phyloP scores from a whole-genome alignment of 768 basidiomycete species.

The Crucibulum laeve region DNA sequence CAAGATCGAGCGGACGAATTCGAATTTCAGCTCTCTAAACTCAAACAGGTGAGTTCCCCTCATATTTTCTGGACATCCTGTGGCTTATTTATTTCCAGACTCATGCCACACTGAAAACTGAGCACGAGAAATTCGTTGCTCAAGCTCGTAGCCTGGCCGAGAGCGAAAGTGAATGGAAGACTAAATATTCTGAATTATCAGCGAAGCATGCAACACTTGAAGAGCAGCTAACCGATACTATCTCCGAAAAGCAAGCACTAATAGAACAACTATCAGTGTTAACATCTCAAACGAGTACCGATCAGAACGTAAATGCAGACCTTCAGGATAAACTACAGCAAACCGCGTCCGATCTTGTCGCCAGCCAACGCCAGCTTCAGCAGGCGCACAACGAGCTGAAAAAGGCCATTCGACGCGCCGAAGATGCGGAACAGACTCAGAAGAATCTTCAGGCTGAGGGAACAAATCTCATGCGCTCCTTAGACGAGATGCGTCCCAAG shows the following conservation, averaged over 20 bases:
- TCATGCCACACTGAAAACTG: slow-evolving; percentile 52
- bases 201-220: slow-evolving; percentile 31
- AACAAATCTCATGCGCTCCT: slow-evolving; percentile 68
- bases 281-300: slow-evolving; percentile 39
- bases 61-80: not conserved
- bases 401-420: slow-evolving; percentile 59
- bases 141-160: slow-evolving; percentile 37
- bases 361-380: slow-evolving; percentile 53
- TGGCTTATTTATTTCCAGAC: slow-evolving; percentile 31
- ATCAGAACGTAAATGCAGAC: slow-evolving; percentile 42
- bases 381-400: slow-evolving; percentile 63
- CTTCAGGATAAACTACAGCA: slow-evolving; percentile 58
- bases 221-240: slow-evolving; percentile 33
- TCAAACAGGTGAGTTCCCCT: slow-evolving; percentile 59
- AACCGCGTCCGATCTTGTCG: slow-evolving; percentile 48
- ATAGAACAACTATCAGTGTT: slow-evolving; percentile 46
- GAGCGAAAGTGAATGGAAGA: slow-evolving; percentile 42
- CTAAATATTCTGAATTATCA: slow-evolving; percentile 43
- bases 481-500: slow-evolving; percentile 85
- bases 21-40: slow-evolving; percentile 75
- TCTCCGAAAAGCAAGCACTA: slow-evolving; percentile 42
- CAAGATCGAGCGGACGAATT: slow-evolving; percentile 82
- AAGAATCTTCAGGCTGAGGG: slow-evolving; percentile 76
- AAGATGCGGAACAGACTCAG: slow-evolving; percentile 70
- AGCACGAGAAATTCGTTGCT: slow-evolving; percentile 52